Evolutionary conservation across 1,139 yeast species (phyloP).

Genomic region (Saccharomyces hybrid): DNA sequence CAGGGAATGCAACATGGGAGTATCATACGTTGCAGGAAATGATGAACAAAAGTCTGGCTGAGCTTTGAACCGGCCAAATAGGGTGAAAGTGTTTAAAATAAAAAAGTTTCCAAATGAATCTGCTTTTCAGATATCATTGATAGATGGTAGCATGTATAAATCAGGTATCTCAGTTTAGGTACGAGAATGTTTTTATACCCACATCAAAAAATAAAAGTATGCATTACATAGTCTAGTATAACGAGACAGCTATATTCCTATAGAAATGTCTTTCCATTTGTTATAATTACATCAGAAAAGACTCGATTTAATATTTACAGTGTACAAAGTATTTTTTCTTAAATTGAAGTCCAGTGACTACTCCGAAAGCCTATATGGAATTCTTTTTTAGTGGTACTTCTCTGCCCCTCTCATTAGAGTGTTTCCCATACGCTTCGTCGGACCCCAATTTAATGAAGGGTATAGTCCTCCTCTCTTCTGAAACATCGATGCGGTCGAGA

Average conservation of each 20-base stretch:
- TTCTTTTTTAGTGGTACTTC: slow-evolving; percentile 36
- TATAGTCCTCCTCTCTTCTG: slow-evolving; percentile 35
- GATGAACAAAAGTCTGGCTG: not conserved
- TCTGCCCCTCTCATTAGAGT: slow-evolving; percentile 37
- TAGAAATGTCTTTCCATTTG: not conserved
- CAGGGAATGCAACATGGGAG: slow-evolving; percentile 33
- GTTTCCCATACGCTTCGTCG: slow-evolving; percentile 43
- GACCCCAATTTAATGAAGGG: slow-evolving; percentile 38
- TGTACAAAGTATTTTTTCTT: not conserved
- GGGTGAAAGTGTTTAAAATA: not conserved
- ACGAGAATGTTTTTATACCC: not conserved
- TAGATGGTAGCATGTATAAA: not conserved
- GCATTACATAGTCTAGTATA: not conserved
- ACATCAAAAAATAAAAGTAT: not conserved
- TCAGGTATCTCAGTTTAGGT: not conserved
- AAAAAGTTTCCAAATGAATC: not conserved
- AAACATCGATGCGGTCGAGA: slow-evolving; percentile 59
- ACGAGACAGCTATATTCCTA: not conserved
- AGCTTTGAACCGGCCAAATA: not conserved
- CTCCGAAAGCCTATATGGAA: not conserved
- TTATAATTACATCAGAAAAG: not conserved
- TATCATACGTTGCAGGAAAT: slow-evolving; percentile 18
- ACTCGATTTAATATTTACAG: not conserved
- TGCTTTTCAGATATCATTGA: not conserved
- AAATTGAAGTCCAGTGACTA: not conserved